Evolutionary conservation across 2,329 filamentous ascomycete genomes (phyloP).

Genomic region (Neopestalotiopsis sp.): DNA sequence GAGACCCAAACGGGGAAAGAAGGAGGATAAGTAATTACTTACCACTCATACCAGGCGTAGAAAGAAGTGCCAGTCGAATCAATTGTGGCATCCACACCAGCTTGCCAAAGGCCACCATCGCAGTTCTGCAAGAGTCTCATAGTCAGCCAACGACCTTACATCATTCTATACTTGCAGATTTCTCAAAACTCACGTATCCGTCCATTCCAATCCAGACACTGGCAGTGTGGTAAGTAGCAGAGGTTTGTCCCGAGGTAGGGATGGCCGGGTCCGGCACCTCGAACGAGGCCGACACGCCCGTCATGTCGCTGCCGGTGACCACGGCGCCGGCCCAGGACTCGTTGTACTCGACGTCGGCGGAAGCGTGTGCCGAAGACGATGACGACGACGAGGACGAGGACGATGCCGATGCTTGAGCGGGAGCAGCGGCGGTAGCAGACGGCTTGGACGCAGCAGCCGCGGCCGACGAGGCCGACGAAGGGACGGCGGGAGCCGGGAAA

Average conservation of each 20-base stretch:
- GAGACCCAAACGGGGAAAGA: too few relatives aligned
- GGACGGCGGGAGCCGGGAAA: neutral
- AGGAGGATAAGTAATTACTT: neutral
- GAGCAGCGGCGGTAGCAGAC: neutral
- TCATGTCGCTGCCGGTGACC: neutral
- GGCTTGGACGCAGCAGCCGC: neutral
- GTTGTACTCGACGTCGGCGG: neutral
- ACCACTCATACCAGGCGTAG: neutral
- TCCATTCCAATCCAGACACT: neutral
- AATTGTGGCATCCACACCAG: neutral
- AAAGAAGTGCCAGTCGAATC: neutral
- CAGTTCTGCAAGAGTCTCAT: neutral
- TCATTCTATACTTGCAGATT: neutral
- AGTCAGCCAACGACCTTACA: neutral
- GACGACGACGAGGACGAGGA: neutral
- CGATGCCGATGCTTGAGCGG: neutral
- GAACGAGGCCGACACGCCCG: neutral
- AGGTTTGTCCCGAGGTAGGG: constrained; percentile 1
- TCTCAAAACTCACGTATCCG: neutral
- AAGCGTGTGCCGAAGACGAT: neutral
- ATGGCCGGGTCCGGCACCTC: neutral
- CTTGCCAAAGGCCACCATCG: neutral
- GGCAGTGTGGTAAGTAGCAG: neutral
- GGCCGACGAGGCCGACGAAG: neutral
- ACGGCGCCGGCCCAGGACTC: neutral